Percentiles rank a stretch among this genome's conserved stretches.
Evolutionary conservation across 2,329 filamentous ascomycete genomes (phyloP).

Genomic region (Geosmithia flava): DNA sequence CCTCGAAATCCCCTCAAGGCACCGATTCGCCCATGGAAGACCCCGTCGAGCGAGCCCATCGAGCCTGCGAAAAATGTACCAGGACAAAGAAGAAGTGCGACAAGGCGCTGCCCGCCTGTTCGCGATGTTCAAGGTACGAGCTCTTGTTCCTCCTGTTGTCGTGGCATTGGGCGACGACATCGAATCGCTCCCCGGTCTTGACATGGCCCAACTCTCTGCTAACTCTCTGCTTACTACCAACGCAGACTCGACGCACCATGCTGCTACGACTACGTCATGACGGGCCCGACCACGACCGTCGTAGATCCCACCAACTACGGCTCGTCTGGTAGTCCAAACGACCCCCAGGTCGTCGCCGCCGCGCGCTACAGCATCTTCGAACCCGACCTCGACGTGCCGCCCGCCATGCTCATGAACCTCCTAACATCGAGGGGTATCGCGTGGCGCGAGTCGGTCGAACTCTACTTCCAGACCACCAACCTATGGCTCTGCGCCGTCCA

Average conservation of each 20-base stretch:
- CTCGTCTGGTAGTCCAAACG: slow-evolving; percentile 9
- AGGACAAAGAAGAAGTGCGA: slow-evolving; percentile 25
- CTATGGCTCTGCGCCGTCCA: slow-evolving; percentile 28
- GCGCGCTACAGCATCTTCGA: slow-evolving; percentile 12
- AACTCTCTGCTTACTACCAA: not conserved
- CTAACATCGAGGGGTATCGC: slow-evolving; percentile 18
- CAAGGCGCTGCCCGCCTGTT: slow-evolving; percentile 21
- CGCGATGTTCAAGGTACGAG: slow-evolving; percentile 18
- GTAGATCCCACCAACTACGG: slow-evolving; percentile 11
- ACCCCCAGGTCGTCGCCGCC: not conserved
- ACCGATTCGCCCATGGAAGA: slow-evolving; percentile 16
- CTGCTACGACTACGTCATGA: slow-evolving; percentile 23
- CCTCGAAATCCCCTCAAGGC: slow-evolving; percentile 4
- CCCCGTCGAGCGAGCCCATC: slow-evolving; percentile 16
- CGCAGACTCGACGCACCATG: slow-evolving; percentile 15
- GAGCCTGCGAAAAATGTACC: slow-evolving; percentile 23
- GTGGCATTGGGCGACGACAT: not conserved
- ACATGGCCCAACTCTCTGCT: not conserved
- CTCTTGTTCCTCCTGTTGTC: not conserved
- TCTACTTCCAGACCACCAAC: slow-evolving; percentile 27
- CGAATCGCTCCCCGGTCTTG: not conserved
- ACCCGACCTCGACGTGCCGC: slow-evolving; percentile 19
- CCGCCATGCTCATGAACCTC: slow-evolving; percentile 24
- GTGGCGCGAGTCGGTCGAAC: slow-evolving; percentile 22
- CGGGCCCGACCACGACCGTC: slow-evolving; percentile 18